Evolutionary conservation across 139 green algal genomes (phyloP), one percentile per base, ranked within the genome.

Genomic region (Tetradesmus obliquus): DNA sequence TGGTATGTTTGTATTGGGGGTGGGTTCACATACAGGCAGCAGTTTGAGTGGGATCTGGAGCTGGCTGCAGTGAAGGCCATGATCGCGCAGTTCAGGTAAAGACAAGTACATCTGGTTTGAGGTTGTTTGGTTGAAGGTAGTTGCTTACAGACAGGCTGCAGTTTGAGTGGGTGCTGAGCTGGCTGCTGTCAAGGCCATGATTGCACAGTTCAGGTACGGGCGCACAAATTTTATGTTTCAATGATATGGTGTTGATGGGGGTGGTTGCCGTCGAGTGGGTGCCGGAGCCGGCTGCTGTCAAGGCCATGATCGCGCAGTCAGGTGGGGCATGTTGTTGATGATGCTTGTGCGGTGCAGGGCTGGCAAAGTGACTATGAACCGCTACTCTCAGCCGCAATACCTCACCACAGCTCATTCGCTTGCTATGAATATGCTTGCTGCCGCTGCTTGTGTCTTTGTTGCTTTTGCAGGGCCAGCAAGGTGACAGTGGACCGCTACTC

Each of bases 161-260:
- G 87, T 91, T 91, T 83, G 58, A 82, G n/a, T 91, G 87, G 87
- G 74, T 91, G 72, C 74, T 91, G 55, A 91, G 51, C 74, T 91
- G 19, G 54, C 51, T 20, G 62, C 55, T 8, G 55, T 91, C 2
- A 79, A 91, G 19, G 53, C 87, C 3, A 72, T 91, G 72, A 91
- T 86, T n/a, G 24, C 32, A 17, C 72, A 85, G 54, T 91, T 91
- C 87, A 71, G 66, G 85, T 82, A 57, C 20, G 10, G 72, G 17
- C 7, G 32, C 32, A 45, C 32, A 45, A 45, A 45, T 45, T 45
- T 45, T 45, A 45, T 45, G 32, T 45, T 45, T 45, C 32, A 45
- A 45, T 45, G 32, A 45, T 45, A 45, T 45, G 32, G 32, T 45
- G 32, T 45, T 45, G 32, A 45, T 45, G 32, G 32, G 32, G 32